Percentiles rank a stretch among this genome's conserved stretches.
Evolutionary conservation across 306 rosid species (phyloP).

Genomic region (Vigna trinervia): DNA sequence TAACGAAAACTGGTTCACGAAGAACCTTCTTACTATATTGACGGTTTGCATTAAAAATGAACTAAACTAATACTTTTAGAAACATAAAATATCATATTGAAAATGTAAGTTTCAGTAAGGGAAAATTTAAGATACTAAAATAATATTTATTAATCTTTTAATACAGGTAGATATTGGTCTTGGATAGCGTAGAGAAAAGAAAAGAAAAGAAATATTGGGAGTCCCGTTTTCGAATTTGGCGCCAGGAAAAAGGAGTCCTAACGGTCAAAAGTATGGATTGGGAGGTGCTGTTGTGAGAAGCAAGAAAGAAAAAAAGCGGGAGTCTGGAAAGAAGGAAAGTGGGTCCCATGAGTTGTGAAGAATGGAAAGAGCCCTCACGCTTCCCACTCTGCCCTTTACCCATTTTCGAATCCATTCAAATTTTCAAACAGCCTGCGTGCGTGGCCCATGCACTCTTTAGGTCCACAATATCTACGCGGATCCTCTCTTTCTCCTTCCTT

Average conservation of each 20-base stretch:
- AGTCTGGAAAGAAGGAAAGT: neutral
- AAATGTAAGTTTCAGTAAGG: too few relatives aligned
- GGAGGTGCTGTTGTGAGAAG: neutral
- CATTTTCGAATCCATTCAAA: neutral
- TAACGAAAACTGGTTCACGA: too few relatives aligned
- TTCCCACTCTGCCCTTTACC: conserved; percentile 41
- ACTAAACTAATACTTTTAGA: too few relatives aligned
- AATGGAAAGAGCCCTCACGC: neutral
- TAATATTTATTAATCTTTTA: too few relatives aligned
- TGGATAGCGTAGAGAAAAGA: too few relatives aligned
- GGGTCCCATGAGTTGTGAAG: neutral
- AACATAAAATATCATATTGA: too few relatives aligned
- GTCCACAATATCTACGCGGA: conserved; percentile 11
- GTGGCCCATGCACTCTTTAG: neutral
- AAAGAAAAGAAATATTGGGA: too few relatives aligned
- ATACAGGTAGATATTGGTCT: too few relatives aligned
- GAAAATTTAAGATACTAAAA: too few relatives aligned
- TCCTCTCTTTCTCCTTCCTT: conserved; percentile 11
- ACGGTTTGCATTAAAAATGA: too few relatives aligned
- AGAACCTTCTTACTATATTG: too few relatives aligned
- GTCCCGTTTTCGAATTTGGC: conserved; percentile 54
- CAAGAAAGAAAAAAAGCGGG: neutral
- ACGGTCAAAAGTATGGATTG: conserved; percentile 55
- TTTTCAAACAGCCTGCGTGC: conserved; percentile 15
- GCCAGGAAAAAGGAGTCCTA: conserved; percentile 40